Evolutionary conservation across 441 rosid species (phyloP).

Genomic region (Lepidium campestre): DNA sequence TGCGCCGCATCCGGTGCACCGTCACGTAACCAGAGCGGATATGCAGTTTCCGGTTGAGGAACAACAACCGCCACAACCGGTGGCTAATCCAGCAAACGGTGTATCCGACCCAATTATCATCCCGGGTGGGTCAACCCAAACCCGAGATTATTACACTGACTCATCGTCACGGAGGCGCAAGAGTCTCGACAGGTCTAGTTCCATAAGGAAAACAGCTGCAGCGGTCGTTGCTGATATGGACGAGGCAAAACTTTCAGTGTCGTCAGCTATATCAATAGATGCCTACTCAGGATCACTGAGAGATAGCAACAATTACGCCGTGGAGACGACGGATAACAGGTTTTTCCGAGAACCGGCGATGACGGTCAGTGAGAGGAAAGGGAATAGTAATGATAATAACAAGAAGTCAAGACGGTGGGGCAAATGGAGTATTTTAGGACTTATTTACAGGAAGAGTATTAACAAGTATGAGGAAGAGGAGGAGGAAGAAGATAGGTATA

Average conservation of each 20-base stretch:
- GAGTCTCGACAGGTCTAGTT: constrained; percentile 87
- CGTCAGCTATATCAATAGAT: constrained; percentile 65
- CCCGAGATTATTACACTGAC: constrained; percentile 88
- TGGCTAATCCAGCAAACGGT: constrained; percentile 31
- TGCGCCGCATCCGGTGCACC: constrained; percentile 45
- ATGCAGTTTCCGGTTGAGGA: constrained; percentile 91
- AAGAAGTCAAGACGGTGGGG: constrained; percentile 91
- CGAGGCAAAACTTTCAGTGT: constrained; percentile 54
- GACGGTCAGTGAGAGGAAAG: constrained; percentile 56
- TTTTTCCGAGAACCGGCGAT: constrained; percentile 50
- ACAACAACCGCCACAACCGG: constrained; percentile 26
- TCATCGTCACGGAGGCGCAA: constrained; percentile 77
- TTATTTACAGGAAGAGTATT: constrained; percentile 67
- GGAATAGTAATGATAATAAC: constrained; percentile 21
- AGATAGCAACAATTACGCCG: constrained; percentile 44
- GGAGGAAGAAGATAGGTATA: constrained; percentile 50
- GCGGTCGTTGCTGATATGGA: constrained; percentile 88
- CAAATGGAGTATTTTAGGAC: constrained; percentile 87
- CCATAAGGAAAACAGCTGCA: constrained; percentile 78
- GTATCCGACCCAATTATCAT: constrained; percentile 40
- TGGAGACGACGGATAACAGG: constrained; percentile 59
- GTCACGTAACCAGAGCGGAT: constrained; percentile 62
- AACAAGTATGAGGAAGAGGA: constrained; percentile 86
- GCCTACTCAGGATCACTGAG: constrained; percentile 64
- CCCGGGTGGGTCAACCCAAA: constrained; percentile 92